phyloP scores from a whole-genome alignment of 2,329 filamentous ascomycete species.

The Phaeosphaeriaceae sp. region DNA sequence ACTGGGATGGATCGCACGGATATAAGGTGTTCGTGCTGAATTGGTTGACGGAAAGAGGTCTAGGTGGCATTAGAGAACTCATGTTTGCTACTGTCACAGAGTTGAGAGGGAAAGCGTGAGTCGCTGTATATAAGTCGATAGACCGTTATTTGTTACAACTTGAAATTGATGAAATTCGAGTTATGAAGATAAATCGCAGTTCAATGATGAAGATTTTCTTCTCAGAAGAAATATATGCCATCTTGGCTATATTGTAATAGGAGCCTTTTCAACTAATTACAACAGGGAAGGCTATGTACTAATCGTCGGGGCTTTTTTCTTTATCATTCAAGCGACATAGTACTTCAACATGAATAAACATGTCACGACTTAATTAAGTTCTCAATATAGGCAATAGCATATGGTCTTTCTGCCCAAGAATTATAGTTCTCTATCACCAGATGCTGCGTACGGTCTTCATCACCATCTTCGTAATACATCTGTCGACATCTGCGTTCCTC shows the following conservation, averaged over 20 bases:
- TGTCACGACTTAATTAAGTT: no score
- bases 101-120: conserved; percentile 54
- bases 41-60: conserved; percentile 68
- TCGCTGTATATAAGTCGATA: no score
- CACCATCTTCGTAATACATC: conserved; percentile 15
- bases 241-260: no score
- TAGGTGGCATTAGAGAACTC: conserved; percentile 70
- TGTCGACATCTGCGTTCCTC: conserved; percentile 3
- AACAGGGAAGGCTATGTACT: no score
- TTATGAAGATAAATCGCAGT: no score
- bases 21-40: conserved; percentile 76
- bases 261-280: no score
- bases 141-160: background rate
- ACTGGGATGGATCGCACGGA: conserved; percentile 77
- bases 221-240: no score
- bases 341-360: no score
- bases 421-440: conserved; percentile 27
- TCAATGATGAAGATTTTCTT: no score
- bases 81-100: conserved; percentile 85
- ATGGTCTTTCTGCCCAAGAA: conserved; percentile 37
- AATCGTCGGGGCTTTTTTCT: no score
- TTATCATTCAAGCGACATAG: no score
- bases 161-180: no score
- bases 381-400: background rate
- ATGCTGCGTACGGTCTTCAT: conserved; percentile 29